Evolutionary conservation across 768 basidiomycete species (phyloP).

Genomic region (Podaxis sp.): DNA sequence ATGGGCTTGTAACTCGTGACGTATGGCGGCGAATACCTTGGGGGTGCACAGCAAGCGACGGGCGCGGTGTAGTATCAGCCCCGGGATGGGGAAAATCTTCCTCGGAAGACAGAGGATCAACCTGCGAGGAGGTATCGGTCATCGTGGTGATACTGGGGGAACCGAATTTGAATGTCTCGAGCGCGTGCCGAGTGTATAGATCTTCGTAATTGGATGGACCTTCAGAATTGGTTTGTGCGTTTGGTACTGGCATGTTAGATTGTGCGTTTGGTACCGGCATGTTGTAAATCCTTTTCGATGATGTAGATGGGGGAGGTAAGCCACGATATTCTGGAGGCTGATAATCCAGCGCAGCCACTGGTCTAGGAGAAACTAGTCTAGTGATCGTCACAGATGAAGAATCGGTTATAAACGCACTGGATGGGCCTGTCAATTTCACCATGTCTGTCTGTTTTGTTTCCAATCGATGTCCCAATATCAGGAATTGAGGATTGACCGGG

Average conservation of each 20-base stretch:
- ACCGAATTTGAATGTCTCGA: constrained; percentile 50
- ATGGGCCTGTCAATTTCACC: constrained; percentile 3
- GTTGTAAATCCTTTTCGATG: constrained; percentile 13
- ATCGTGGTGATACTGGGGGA: constrained; percentile 32
- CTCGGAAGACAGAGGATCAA: constrained; percentile 26
- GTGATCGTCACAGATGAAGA: neutral
- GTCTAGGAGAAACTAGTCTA: constrained; percentile 1
- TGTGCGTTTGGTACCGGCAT: constrained; percentile 9
- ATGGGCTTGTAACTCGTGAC: constrained; percentile 23
- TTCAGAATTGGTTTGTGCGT: neutral
- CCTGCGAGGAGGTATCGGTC: constrained; percentile 33
- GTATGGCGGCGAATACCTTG: constrained; percentile 29
- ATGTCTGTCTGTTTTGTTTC: neutral
- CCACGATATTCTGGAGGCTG: constrained; percentile 10
- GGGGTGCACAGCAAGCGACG: constrained; percentile 39
- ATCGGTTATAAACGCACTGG: constrained; percentile 5
- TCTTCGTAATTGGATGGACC: constrained; percentile 18
- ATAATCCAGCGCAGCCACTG: constrained; percentile 4
- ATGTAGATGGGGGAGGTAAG: constrained; percentile 9
- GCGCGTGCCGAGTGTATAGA: constrained; percentile 43
- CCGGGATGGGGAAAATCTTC: constrained; percentile 30
- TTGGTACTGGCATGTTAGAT: constrained; percentile 2
- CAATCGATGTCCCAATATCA: constrained; percentile 1
- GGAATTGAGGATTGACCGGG: neutral
- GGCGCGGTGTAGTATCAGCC: constrained; percentile 51